Conservation (phyloP, 1,139 yeast genomes). For the Geotrichum fermentans region DNA sequence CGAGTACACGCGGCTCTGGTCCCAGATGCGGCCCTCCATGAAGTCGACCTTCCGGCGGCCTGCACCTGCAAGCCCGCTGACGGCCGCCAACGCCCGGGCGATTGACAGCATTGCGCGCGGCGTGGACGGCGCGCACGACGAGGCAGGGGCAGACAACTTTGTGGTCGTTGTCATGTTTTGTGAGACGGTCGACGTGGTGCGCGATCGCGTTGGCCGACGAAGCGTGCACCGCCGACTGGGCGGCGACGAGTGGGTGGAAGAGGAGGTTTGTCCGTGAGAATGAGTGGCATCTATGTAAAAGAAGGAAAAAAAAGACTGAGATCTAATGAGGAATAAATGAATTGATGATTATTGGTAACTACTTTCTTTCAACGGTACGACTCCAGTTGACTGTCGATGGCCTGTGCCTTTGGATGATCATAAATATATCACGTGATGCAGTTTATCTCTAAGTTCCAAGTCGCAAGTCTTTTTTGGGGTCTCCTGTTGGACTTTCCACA, state of each 20-base stretch:
- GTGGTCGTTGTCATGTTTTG: constrained; percentile 65
- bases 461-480: too few relatives aligned
- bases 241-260: constrained; percentile 66
- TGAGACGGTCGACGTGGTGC: constrained; percentile 65
- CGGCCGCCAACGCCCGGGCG: constrained; percentile 50
- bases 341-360: too few relatives aligned
- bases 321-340: too few relatives aligned
- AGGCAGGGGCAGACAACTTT: constrained; percentile 64
- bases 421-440: too few relatives aligned
- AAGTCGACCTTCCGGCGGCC: constrained; percentile 70
- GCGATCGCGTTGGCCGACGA: constrained; percentile 36
- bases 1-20: constrained; percentile 66
- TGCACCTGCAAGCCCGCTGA: constrained; percentile 56
- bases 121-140: constrained; percentile 77
- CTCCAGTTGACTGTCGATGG: too few relatives aligned
- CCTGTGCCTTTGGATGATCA: too few relatives aligned
- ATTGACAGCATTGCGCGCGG: constrained; percentile 74
- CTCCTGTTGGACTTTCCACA: too few relatives aligned
- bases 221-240: constrained; percentile 42
- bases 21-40: constrained; percentile 50
- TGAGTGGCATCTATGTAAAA: background rate
- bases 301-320: too few relatives aligned
- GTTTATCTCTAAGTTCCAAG: too few relatives aligned
- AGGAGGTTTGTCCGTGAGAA: constrained; percentile 65
- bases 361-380: too few relatives aligned